phyloP scores from a whole-genome alignment of 352 stramenopile species.

The Achlya hypogyna region DNA sequence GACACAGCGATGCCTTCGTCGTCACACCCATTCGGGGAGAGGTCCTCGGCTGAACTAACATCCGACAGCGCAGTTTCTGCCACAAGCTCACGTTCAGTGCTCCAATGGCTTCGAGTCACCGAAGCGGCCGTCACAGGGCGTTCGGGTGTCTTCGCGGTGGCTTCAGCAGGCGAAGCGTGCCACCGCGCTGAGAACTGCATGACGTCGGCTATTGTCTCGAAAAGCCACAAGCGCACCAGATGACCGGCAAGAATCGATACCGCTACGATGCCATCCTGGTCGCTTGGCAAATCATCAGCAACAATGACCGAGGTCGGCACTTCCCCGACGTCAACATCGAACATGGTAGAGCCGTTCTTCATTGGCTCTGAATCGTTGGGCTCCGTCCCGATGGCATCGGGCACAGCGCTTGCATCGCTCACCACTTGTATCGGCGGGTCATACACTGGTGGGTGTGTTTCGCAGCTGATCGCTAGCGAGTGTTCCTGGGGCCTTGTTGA shows the following conservation, averaged over 20 bases:
- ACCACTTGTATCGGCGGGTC: background rate
- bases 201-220: conserved; percentile 1
- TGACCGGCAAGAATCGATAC: conserved; percentile 2
- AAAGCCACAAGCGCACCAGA: conserved; percentile 11
- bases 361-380: no score
- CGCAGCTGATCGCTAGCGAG: background rate
- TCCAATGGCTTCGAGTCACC: no score
- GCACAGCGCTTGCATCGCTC: no score
- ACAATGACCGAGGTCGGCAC: background rate
- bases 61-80: no score
- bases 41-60: no score
- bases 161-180: no score
- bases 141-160: no score
- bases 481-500: background rate
- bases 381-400: no score
- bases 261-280: background rate
- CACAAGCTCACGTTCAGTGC: no score
- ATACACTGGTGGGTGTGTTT: background rate
- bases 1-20: conserved; percentile 2
- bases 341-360: no score
- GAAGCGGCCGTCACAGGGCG: background rate
- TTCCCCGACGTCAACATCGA: no score
- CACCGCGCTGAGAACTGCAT: background rate
- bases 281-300: background rate
- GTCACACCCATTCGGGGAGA: no score